Base-by-base conservation (phyloP, 345 rosid genomes). In the Capsella bursapastoris region DNA sequence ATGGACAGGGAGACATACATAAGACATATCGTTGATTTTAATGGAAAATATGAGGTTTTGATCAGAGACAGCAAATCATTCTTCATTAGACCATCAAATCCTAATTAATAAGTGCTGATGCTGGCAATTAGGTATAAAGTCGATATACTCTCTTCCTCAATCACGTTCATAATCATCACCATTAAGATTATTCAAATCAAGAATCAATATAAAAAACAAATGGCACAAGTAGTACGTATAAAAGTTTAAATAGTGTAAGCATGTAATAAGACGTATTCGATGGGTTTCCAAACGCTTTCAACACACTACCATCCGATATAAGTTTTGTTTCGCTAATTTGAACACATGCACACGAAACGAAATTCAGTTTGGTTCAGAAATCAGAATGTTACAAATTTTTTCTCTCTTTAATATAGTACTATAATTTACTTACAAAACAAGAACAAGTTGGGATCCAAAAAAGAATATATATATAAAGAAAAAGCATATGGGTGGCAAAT, bases 121-220 rank as follows among this genome's bases (percentile, higher is more conserved):
- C 48, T 75, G 74, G 70, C 35, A 59, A 69, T 69, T 76, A 76
- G 79, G 74, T 76, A 15, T 69, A 61, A 44, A 76, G 79, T 76
- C 72, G 64, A 68, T 68, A 68, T 76, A 70, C 31, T 50, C 68
- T 53, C 64, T 35, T 25, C 15, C 16, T 68, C 51, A 68, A 68
- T 69, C 79, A 76, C 71, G 49, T 51, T 68, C 58, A 31, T 59
- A 75, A 75, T 75, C 73, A 68, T 68, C 74, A 34, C 55, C 51
- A 13, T 34, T 18, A 50, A 37, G 72, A 74, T 14, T 40, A 66
- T 32, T 38, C 6, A 48, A 1, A 11, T 41, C 3, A 32, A 38
- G 2, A 12, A 57, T 38, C 57, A 44, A 44, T 34, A 22, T 22
- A 22, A 22, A 22, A 22, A 35, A 25, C 25, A 34, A 37, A 45